Base-by-base conservation (phyloP, 2,329 filamentous ascomycete genomes). In the Pseudofabraea citricarpa region DNA sequence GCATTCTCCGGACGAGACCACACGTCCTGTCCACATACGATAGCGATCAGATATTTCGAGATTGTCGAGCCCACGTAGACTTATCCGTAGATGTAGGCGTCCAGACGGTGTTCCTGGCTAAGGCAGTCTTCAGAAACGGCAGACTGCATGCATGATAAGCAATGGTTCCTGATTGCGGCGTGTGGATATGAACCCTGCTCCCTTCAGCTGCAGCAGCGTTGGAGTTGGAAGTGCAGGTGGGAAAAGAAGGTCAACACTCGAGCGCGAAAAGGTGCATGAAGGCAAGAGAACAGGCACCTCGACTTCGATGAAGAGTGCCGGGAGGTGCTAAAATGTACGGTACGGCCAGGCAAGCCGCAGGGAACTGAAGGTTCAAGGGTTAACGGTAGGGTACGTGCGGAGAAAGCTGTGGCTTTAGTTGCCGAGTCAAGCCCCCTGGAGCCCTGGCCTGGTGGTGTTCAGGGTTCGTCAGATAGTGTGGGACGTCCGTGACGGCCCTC, bases 61-160 rank as follows among this genome's bases (percentile, higher is more conserved):
- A 55, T 43, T 26, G 37, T 43, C 31, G 47, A 47, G 47, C 45
- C 36, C 47, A 36, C 45, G 38, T 45, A 48, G 43, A 41, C 46
- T 45, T 50, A 42, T 45, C 18, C 49, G 56, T 52, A 23, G 51
- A 50, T n/a, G 21, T 13, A 37, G 35, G 23, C 35, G 35, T 37
- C 35, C 15, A 48, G 51, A 49, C 48, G 49, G 40, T 54, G 52
- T 59, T 59, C 58, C 60, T 62, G 57, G 59, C 56, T 59, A 58
- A 59, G 51, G 53, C 53, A 55, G 51, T 56, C 50, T 50, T 61
- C 56, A 59, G 53, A 47, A 55, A 55, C 58, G 58, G 59, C 49
- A 58, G 48, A 53, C 50, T 57, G 57, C 59, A 61, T 63, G 60
- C 59, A 62, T 62, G 58, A 58, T 62, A 59, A 62, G 55, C 54